phyloP scores from a whole-genome alignment of 2,329 filamentous ascomycete genomes.

The Juglanconis oblonga region DNA sequence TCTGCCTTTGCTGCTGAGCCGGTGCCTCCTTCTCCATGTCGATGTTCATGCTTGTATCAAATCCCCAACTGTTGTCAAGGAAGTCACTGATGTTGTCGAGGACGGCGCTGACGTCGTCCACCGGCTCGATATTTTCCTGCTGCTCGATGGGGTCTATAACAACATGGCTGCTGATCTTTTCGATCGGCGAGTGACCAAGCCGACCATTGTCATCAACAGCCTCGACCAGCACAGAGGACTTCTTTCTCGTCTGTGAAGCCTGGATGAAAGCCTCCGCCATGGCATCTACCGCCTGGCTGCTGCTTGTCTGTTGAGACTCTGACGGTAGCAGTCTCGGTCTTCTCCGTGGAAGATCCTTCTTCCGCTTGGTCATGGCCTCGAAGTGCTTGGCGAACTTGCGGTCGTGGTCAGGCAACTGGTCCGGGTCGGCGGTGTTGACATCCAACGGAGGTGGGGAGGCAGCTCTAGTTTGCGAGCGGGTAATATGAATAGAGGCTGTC shows the following conservation, averaged over 20 bases:
- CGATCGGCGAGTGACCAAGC: background rate
- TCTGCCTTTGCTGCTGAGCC: slow-evolving; percentile 1
- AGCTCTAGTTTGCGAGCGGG: background rate
- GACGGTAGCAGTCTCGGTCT: slow-evolving; percentile 35
- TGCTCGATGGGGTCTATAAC: background rate
- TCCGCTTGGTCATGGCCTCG: slow-evolving; percentile 35
- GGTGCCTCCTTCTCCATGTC: slow-evolving; percentile 25
- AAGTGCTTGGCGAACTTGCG: slow-evolving; percentile 48
- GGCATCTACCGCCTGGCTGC: slow-evolving; percentile 40
- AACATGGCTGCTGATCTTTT: background rate
- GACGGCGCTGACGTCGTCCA: slow-evolving; percentile 45
- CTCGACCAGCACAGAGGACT: background rate
- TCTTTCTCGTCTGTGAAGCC: slow-evolving; percentile 34
- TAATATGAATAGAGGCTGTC: slow-evolving; percentile 4
- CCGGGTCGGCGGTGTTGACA: slow-evolving; percentile 14
- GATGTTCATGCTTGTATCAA: slow-evolving; percentile 32
- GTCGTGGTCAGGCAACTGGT: slow-evolving; percentile 32
- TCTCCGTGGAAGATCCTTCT: slow-evolving; percentile 26
- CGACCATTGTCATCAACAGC: background rate
- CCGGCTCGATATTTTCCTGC: slow-evolving; percentile 18
- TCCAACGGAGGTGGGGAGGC: slow-evolving; percentile 15
- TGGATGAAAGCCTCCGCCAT: slow-evolving; percentile 49
- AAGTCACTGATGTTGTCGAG: slow-evolving; percentile 45
- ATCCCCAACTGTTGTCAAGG: slow-evolving; percentile 33
- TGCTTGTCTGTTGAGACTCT: slow-evolving; percentile 37